Evolutionary conservation across 2,329 filamentous ascomycete species (phyloP), one percentile per base, ranked within the genome.

Genomic region (Aureobasidium musti): DNA sequence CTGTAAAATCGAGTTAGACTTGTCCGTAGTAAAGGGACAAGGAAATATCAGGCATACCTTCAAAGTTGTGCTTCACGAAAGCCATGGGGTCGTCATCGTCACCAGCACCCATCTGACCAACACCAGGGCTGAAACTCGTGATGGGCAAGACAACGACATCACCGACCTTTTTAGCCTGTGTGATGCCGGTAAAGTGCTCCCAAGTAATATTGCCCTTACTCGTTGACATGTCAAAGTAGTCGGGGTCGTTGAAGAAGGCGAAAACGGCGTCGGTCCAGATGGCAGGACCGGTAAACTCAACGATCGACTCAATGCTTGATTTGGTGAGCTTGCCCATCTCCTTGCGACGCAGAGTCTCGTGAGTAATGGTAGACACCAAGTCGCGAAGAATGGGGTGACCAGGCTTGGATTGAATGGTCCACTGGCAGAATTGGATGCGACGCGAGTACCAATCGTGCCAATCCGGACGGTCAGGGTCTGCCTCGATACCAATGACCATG

Each of bases 401-500:
- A 0, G 94, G 90, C 79, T 99, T 99, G 67, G 91, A 83, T 78
- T 98, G 94, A 69, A 99, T 97, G 1, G 95, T 99, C 95, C 95
- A 99, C 78, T 99, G 95, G 80, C 95, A 99, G 79, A 99, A 98
- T 77, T 98, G 95, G 68, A 99, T 93, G 70, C 94, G 87, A 68
- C 95, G 90, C 70, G 92, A 95, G 82, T 98, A 99, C 95, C 94
- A 98, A 1, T 97, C 83, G 41, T 87, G 85, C 95, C 95, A 99
- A 77, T 99, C 95, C 3, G 87, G 86, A 56, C 95, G 87, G 77
- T 98, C 92, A 0, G 95, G 92, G 75, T 99, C 95, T 5, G 95
- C 95, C 81, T 99, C 95, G 71, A 99, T 97, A 67, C 95, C 95
- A 73, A 98, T 84, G 45, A 99, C 89, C 69, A 99, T 83, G 11